Evolutionary conservation across 148 eudicot species (phyloP), one percentile per base, ranked within the genome.

Genomic region (Heliosperma pusillum): DNA sequence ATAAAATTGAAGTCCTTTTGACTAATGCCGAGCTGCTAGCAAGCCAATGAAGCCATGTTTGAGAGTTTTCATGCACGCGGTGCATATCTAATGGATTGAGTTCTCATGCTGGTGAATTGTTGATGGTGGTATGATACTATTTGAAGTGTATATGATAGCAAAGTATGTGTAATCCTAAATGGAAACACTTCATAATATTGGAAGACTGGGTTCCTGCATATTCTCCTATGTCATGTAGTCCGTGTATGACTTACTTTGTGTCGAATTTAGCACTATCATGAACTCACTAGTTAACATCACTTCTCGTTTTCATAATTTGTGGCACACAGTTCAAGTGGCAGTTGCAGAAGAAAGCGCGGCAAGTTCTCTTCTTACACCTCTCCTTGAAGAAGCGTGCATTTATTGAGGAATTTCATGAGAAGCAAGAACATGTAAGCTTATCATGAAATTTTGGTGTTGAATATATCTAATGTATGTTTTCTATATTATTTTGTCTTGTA

Each of bases 301-400:
- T 0, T 44, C 20, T 42, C 17, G 33, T 45, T 69, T 45, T 33
- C 26, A 10, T 10, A 36, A 10, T 40, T 40, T 21, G 56, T 44
- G 30, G 9, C 40, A 9, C 20, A 50, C 87, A 94, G 98, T 91
- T 94, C 82, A 91, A 87, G 83, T 94, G 98, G 98, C 76, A 82
- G 60, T 76, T 94, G 74, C 73, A 69, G 70, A 94, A 91, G 90
- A 91, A 91, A 85, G 98, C 98, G 69, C 87, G 96, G n/a, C 97
- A 94, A 85, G 90, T 91, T 68, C 84, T 94, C 71, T 88, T 85
- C 74, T 86, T 93, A 62, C 98, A 94, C 87, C 80, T 89, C 64
- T 86, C 96, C 72, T 80, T 94, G 82, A 94, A 88, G 89, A 94
- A 87, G 62, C 91, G 96, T 68, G 90, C 90, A 73, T 71, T 94